Base-by-base conservation (phyloP, 2,329 filamentous ascomycete genomes). In the Phyllosticta citriasiana region DNA sequence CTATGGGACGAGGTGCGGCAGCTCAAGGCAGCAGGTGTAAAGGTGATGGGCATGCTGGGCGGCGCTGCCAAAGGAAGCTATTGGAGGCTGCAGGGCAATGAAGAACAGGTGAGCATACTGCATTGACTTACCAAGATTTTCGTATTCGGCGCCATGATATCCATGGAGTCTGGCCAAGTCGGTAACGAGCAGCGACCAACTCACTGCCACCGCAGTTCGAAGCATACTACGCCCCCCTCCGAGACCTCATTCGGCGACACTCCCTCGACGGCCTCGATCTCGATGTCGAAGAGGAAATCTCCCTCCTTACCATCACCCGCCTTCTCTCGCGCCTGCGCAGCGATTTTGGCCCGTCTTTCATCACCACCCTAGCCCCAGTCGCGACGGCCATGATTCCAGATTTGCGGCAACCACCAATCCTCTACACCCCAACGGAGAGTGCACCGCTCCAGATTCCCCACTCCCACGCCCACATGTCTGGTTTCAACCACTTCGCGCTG, bases 1-100 rank as follows among this genome's bases (percentile, higher is more conserved):
- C 79, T 96, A 40, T 97, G 91, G 91, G 82, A 82, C 24, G 92
- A 97, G 73, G 83, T 90, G 8, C 80, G 82, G 7, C 78, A 85
- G 64, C 77, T 96, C 5, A 88, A 94, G 71, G 82, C 82, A 1
- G 80, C 81, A 6, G 91, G 91, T 52, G 80, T 96, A 64, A 91
- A 88, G 67, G 84, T 96, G 12, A 80, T 96, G 71, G 89, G 84
- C 60, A 94, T 97, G 89, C 79, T 96, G 1, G 92, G 92, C 50
- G 92, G 92, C 16, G 91, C 91, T 2, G 91, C 90, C 0, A 81
- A 82, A 63, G 92, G 91, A 10, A 88, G 85, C 12, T 96, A 83
- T 70, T 76, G 79, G 56, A 79, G 83, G 60, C 63, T 75, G 25
- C 65, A 69, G 33, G 72, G 72, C 1, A 66, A 67, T 8, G 71